These are phyloP conservation scores for Podospora tetraspora DNA, from an alignment of 495 filamentous ascomycete genomes.

Conservation along the genomic window DNA sequence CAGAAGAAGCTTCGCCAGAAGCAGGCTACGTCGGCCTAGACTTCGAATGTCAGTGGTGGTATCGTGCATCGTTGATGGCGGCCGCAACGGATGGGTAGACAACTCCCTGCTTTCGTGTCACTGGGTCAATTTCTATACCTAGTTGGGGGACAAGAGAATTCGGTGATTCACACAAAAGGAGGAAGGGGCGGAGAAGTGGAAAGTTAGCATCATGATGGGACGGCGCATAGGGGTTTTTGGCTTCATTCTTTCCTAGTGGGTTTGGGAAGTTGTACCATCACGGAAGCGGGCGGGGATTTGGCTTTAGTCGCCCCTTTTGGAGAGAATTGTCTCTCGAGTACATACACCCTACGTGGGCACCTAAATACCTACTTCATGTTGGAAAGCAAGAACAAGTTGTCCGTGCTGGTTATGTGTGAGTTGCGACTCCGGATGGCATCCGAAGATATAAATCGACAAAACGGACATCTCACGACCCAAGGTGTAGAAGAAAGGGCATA, in stretches of 20 bases:
- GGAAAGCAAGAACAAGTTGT: neutral
- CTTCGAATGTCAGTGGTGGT: neutral
- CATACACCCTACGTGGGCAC: neutral
- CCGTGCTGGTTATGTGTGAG: neutral
- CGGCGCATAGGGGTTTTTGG: neutral
- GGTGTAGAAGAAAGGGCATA: neutral
- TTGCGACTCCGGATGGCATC: too few relatives aligned
- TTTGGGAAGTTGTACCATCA: neutral
- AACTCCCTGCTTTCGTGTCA: neutral
- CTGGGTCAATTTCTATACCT: neutral
- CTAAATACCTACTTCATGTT: neutral
- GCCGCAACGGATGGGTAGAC: neutral
- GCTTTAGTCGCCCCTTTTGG: neutral
- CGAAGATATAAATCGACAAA: too few relatives aligned
- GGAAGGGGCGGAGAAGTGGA: neutral
- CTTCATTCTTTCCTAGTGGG: neutral
- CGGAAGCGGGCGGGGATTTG: neutral
- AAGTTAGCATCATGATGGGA: neutral
- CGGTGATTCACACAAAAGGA: neutral
- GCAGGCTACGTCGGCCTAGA: slow-evolving; percentile 5
- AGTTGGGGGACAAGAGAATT: neutral
- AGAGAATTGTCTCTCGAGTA: neutral
- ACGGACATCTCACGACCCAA: too few relatives aligned
- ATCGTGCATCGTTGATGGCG: neutral
- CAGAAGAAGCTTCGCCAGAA: slow-evolving; percentile 46